A percentile compares a stretch with the other conserved stretches of the same genome.
These are phyloP conservation scores for Vaccinium darrowii DNA, from an alignment of 148 eudicot species.

Conservation along the genomic window DNA sequence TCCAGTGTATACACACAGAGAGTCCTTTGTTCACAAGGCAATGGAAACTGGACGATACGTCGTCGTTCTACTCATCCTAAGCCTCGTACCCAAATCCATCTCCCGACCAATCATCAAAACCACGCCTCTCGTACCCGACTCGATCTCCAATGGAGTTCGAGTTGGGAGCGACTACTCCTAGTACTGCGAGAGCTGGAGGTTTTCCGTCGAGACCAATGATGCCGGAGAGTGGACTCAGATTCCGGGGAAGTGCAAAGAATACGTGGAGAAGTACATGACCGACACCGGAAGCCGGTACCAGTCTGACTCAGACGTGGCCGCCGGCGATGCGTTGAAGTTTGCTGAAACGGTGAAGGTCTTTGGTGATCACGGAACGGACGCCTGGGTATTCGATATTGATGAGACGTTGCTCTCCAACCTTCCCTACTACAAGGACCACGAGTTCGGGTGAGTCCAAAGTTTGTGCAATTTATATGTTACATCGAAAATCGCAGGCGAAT, in stretches of 20 bases:
- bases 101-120: conserved; percentile 24
- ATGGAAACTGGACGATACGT: conserved; percentile 21
- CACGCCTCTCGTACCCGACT: background rate
- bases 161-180: conserved; percentile 13
- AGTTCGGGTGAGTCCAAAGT: conserved; percentile 49
- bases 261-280: conserved; percentile 47
- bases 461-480: too few relatives aligned
- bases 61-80: conserved; percentile 15
- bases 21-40: conserved; percentile 13
- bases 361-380: conserved; percentile 49
- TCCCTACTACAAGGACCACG: conserved; percentile 55
- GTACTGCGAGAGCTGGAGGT: conserved; percentile 82
- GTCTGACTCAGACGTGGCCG: conserved; percentile 49
- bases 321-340: conserved; percentile 27
- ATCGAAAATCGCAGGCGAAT: too few relatives aligned
- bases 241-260: conserved; percentile 48
- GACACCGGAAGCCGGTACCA: conserved; percentile 34
- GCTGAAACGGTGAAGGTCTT: conserved; percentile 5
- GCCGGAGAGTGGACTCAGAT: conserved; percentile 51
- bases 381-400: conserved; percentile 86
- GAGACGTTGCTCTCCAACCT: conserved; percentile 73
- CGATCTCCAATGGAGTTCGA: background rate
- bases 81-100: conserved; percentile 21
- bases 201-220: conserved; percentile 67
- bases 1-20: too few relatives aligned